Evolutionary conservation across 1,284 basidiomycete species (phyloP).

Genomic region (Melampsora occidentalis): DNA sequence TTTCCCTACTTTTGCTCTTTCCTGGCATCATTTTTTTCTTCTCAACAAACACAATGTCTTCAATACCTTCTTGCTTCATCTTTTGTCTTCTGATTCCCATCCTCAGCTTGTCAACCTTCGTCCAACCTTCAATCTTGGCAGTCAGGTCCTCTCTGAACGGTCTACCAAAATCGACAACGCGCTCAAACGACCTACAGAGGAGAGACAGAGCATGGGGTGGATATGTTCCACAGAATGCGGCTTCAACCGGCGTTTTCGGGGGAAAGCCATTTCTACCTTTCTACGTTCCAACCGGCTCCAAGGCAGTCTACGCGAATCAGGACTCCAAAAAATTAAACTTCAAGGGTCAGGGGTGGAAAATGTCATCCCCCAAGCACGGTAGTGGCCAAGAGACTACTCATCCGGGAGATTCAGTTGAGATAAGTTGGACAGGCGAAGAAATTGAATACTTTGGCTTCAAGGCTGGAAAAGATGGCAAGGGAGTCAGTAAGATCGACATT

Average conservation of each 20-base stretch:
- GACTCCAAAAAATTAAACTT: background rate
- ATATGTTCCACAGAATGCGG: too few species aligned
- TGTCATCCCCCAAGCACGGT: background rate
- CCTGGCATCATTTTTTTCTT: too few species aligned
- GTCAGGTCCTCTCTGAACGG: too few species aligned
- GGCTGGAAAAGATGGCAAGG: background rate
- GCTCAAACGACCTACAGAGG: too few species aligned
- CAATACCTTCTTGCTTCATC: too few species aligned
- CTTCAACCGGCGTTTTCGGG: background rate
- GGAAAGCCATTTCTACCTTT: background rate
- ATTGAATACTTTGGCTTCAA: constrained; percentile 4
- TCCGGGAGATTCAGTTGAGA: background rate
- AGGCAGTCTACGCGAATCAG: background rate
- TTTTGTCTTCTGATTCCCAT: too few species aligned
- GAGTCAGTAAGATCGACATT: background rate
- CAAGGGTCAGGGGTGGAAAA: background rate
- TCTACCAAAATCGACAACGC: too few species aligned
- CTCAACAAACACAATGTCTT: too few species aligned
- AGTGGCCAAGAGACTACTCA: background rate
- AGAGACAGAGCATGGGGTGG: too few species aligned
- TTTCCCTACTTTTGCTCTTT: too few species aligned
- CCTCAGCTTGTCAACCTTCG: too few species aligned
- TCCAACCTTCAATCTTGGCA: too few species aligned
- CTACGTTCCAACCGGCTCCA: background rate
- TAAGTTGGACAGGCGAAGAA: background rate